Percentiles rank a stretch among this genome's conserved stretches.
Conservation (phyloP, 371 early-diverging fungal genomes). For the Syncephalastrum contaminatum region DNA sequence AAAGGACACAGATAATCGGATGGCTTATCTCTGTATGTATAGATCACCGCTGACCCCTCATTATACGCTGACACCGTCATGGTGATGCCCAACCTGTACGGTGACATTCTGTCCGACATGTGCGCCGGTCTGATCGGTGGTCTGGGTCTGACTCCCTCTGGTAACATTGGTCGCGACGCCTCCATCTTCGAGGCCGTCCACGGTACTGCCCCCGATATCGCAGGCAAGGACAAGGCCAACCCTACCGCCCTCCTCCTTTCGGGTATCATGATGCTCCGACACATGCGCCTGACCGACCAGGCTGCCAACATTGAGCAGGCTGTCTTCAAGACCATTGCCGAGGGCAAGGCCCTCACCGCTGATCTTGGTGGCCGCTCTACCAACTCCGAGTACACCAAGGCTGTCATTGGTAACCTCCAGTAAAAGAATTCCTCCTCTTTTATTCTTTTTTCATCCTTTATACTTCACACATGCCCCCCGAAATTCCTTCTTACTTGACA, state of each 20-base stretch:
- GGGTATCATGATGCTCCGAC: conserved; percentile 97
- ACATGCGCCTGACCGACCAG: conserved; percentile 82
- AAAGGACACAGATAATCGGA: not conserved
- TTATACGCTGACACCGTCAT: conserved; percentile 91
- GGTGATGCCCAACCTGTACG: conserved; percentile 99
- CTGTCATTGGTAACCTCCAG: conserved; percentile 61
- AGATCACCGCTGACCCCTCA: conserved; percentile 95
- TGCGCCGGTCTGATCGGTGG: conserved; percentile 98
- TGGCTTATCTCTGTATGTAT: conserved; percentile 9
- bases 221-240: conserved; percentile 81
- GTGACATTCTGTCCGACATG: conserved; percentile 97
- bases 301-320: conserved; percentile 88
- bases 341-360: conserved; percentile 87
- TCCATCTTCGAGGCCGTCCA: conserved; percentile 98
- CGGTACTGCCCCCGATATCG: conserved; percentile 99
- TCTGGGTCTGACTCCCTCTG: conserved; percentile 96
- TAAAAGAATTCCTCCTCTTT: not conserved
- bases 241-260: conserved; percentile 93
- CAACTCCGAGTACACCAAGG: conserved; percentile 89
- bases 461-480: not conserved
- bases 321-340: conserved; percentile 92
- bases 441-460: not conserved
- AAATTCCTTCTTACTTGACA: no score
- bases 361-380: conserved; percentile 94
- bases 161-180: conserved; percentile 97